Evolutionary conservation across 2,329 filamentous ascomycete genomes (phyloP), one percentile per base, ranked within the genome.

Genomic region (Fusarium miscanthi): DNA sequence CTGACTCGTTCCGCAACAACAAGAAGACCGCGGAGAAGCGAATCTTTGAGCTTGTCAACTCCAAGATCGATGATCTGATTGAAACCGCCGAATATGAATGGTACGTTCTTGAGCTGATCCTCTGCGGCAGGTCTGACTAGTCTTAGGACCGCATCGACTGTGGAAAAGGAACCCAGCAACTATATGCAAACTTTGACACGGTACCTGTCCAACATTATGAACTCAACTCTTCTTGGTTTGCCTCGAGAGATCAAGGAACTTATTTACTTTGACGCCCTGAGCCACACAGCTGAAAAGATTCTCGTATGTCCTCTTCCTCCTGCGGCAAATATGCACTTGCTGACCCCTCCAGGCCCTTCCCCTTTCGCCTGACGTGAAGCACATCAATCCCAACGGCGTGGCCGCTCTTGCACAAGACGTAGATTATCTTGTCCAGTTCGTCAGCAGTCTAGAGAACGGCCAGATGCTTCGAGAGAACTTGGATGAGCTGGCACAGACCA

Each of bases 41-140:
- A 38, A 98, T 99, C 64, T 99, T 99, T 79, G 97, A 99, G 82
- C 88, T 99, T 1, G 96, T 99, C 71, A 98, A 99, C 83, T 97
- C 93, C 63, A 99, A 99, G 85, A 98, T 99, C 76, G 95, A 98
- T 78, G 96, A 99, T 80, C 88, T 99, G 16, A 93, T 99, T 60
- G 95, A 98, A 77, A 98, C 95, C 1, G 95, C 96, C 37, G 96
- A 99, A 82, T 99, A 99, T 80, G 94, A 98, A 81, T 99, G 96
- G 92, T 91, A 83, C 60, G 83, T 72, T 35, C 30, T 59, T 8
- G 11, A 17, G 12, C 46, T 21, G 45, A 49, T 30, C 19, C 21
- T 35, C 7, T n/a, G 25, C 31, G 33, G 31, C 21, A 27, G 45
- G 59, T 63, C 75, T 80, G 63, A 77, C 52, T 25, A 23, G 19